Evolutionary conservation across 2,329 filamentous ascomycete genomes (phyloP), one percentile per base, ranked within the genome.

Genomic region (Claviceps pusilla): DNA sequence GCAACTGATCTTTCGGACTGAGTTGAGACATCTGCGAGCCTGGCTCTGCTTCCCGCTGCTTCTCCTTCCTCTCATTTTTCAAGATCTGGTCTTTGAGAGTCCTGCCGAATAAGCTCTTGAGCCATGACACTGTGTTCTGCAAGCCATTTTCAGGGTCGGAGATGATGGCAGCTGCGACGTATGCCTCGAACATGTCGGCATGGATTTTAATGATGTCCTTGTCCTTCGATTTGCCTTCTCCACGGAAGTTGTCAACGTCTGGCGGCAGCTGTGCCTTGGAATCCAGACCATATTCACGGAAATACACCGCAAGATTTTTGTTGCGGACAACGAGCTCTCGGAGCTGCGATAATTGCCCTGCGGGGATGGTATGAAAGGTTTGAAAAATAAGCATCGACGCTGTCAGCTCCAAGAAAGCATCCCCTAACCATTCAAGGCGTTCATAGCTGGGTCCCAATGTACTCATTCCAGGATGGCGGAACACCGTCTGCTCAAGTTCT

Each of bases 181-280:
- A 96, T 0, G 91, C 86, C 66, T 97, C 91, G 62, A 96, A 94
- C 19, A 96, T 77, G 64, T 97, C 91, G 9, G 84, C 90, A 54
- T 86, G 75, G 10, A 89, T 81, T 67, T 96, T 96, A 14, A 73
- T 77, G 56, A 78, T 75, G 46, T 76, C 77, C 65, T 77, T 83
- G 64, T 63, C 68, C 54, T 63, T 76, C 6, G 65, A 65, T 11
- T 58, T 63, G 14, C 62, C 62, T 24, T 58, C 59, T 9, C 64
- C 62, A 6, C 61, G 52, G 6, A 57, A 55, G 31, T 62, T 68
- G 49, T 58, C 63, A 29, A 70, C 70, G 57, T 76, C 74, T 2
- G 60, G 59, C 1, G 77, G 84, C 3, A 86, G 71, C 33, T 73
- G 74, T 7, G 86, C 77, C 37, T 76, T 78, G 60, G 78, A 73